phyloP scores from a whole-genome alignment of 345 rosid genomes.

The Heritiera littoralis region DNA sequence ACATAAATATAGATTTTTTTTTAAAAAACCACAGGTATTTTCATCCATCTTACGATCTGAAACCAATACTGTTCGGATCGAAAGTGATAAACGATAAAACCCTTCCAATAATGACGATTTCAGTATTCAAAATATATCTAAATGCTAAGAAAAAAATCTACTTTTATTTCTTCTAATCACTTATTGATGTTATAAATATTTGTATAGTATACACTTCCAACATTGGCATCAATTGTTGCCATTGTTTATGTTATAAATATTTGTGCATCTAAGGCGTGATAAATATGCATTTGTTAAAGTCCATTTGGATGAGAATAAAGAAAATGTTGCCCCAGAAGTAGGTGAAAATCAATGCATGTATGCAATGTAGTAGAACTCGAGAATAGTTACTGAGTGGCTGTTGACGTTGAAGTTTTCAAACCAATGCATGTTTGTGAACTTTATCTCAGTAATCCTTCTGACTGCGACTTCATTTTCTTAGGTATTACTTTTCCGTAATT shows the following conservation, averaged over 20 bases:
- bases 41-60: too few relatives aligned
- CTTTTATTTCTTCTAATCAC: too few relatives aligned
- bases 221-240: not conserved
- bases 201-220: not conserved
- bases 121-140: too few relatives aligned
- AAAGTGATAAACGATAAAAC: too few relatives aligned
- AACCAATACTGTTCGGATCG: too few relatives aligned
- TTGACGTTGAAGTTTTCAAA: not conserved
- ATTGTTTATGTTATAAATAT: not conserved
- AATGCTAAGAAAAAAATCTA: too few relatives aligned
- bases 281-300: not conserved
- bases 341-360: not conserved
- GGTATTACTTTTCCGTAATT: slow-evolving; percentile 79
- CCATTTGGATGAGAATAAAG: not conserved
- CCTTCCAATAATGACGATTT: too few relatives aligned
- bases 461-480: slow-evolving; percentile 19
- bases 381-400: not conserved
- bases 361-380: not conserved
- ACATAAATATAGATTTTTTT: too few relatives aligned
- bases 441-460: not conserved
- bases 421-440: not conserved
- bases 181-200: too few relatives aligned
- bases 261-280: not conserved
- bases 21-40: too few relatives aligned
- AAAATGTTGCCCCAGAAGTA: not conserved